A percentile compares a stretch with the other conserved stretches of the same genome.
These are phyloP conservation scores for Mycena galericulata DNA, from an alignment of 768 basidiomycete genomes.

Conservation along the genomic window DNA sequence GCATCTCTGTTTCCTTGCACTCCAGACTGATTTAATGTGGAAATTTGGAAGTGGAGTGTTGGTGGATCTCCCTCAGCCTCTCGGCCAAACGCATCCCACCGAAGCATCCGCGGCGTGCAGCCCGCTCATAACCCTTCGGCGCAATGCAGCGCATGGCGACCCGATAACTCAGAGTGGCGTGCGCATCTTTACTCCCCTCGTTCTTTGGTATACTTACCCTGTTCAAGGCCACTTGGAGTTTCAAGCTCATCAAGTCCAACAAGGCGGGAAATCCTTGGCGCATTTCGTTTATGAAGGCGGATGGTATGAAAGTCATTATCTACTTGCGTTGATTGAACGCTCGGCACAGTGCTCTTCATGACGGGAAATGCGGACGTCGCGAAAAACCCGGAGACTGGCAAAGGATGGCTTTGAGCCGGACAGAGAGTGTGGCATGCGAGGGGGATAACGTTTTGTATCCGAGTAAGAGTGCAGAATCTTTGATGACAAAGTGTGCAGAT, in stretches of 20 bases:
- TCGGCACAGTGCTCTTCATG: background rate
- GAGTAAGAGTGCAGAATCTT: too few relatives aligned
- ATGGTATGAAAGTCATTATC: background rate
- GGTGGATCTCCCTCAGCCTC: slow-evolving; percentile 3
- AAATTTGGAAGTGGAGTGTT: background rate
- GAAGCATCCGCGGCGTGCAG: background rate
- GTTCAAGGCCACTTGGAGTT: background rate
- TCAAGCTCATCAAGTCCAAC: background rate
- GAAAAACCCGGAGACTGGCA: slow-evolving; percentile 1
- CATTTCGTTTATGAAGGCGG: background rate
- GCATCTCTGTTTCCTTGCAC: background rate
- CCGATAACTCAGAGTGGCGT: slow-evolving; percentile 4
- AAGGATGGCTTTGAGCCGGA: slow-evolving; percentile 11
- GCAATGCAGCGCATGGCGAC: background rate
- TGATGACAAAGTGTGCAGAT: too few relatives aligned
- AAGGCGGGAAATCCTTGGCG: slow-evolving; percentile 4
- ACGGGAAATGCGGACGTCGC: slow-evolving; percentile 4
- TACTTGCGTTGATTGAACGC: background rate
- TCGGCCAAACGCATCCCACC: background rate
- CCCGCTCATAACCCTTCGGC: background rate
- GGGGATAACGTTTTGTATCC: too few relatives aligned
- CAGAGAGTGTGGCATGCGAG: too few relatives aligned
- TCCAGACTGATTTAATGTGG: background rate
- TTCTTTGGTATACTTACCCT: background rate
- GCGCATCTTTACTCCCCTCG: background rate